Evolutionary conservation across 2,329 filamentous ascomycete species (phyloP).

Genomic region (Ophiostoma ulmi): DNA sequence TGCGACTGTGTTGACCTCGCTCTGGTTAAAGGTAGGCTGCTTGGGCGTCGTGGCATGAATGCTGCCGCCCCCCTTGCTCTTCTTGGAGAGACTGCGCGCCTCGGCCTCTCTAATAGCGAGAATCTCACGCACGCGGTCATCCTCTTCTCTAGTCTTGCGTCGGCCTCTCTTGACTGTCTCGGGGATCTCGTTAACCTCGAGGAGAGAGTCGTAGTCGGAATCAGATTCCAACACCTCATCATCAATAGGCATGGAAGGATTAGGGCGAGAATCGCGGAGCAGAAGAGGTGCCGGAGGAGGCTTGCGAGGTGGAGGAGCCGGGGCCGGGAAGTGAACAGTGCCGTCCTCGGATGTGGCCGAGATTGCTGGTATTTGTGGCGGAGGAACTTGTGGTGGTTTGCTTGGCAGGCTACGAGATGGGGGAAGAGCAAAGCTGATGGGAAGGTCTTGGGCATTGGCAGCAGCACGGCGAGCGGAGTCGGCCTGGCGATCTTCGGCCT

Average conservation of each 20-base stretch:
- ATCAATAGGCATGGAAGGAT: constrained; percentile 38
- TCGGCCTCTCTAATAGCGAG: constrained; percentile 63
- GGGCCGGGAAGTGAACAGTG: constrained; percentile 47
- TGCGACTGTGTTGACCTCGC: not conserved
- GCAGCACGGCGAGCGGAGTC: constrained; percentile 44
- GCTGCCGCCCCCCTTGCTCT: constrained; percentile 53
- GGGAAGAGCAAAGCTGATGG: constrained; percentile 49
- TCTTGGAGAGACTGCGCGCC: constrained; percentile 67
- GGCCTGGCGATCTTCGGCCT: constrained; percentile 47
- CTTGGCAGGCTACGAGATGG: constrained; percentile 53
- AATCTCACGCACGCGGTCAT: constrained; percentile 71
- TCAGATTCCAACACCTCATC: constrained; percentile 66
- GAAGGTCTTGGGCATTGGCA: constrained; percentile 45
- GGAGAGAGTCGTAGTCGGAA: constrained; percentile 76
- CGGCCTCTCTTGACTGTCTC: constrained; percentile 61
- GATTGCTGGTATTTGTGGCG: constrained; percentile 43
- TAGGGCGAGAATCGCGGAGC: constrained; percentile 47
- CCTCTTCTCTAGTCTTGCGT: constrained; percentile 79
- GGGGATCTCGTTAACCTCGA: constrained; percentile 62
- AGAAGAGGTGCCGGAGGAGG: constrained; percentile 80
- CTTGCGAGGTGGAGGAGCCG: constrained; percentile 65
- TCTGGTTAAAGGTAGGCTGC: not conserved
- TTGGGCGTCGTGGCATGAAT: constrained; percentile 30
- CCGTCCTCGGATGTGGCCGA: constrained; percentile 37
- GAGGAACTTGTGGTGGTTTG: constrained; percentile 48